phyloP scores from a whole-genome alignment of 2,329 filamentous ascomycete species.

The Penicillium paneum region DNA sequence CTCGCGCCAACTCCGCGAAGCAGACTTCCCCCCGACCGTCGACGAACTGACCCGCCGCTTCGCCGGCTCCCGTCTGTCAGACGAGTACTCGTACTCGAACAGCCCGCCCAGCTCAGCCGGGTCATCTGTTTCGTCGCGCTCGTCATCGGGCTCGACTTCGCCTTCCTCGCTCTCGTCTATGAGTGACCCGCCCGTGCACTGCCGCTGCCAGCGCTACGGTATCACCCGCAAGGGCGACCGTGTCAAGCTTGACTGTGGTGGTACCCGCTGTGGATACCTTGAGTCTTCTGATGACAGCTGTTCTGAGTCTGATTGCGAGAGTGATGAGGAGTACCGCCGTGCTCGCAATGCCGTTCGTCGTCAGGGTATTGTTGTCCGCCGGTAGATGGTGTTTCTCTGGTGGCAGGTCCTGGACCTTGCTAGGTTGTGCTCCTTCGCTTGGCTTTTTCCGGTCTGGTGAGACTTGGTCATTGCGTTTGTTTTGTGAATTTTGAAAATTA shows the following conservation, averaged over 20 bases:
- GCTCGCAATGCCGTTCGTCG: conserved; percentile 35
- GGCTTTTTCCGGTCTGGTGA: conserved; percentile 9
- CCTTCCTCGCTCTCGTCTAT: conserved; percentile 62
- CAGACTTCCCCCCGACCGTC: conserved; percentile 72
- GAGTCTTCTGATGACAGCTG: conserved; percentile 8
- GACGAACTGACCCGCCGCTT: conserved; percentile 79
- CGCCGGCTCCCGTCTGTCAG: conserved; percentile 64
- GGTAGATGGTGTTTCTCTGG: conserved; percentile 23
- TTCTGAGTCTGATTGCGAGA: conserved; percentile 23
- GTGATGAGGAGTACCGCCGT: conserved; percentile 39
- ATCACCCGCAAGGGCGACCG: conserved; percentile 91
- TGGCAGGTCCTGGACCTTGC: background rate
- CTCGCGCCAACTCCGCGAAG: conserved; percentile 80
- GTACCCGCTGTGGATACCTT: conserved; percentile 73
- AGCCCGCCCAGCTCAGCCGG: conserved; percentile 65
- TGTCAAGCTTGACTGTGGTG: conserved; percentile 94
- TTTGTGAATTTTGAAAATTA: conserved; percentile 11
- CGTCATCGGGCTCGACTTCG: conserved; percentile 54
- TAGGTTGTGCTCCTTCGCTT: background rate
- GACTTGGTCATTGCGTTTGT: conserved; percentile 11
- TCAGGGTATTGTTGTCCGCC: conserved; percentile 40
- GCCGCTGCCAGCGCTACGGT: conserved; percentile 93
- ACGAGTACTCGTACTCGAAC: conserved; percentile 71
- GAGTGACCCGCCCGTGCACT: conserved; percentile 61
- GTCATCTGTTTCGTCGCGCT: conserved; percentile 72